Percentiles rank a stretch among this genome's conserved stretches.
These are phyloP conservation scores for Pythium scleroteichum DNA, from an alignment of 352 stramenopile species.

Conservation along the genomic window DNA sequence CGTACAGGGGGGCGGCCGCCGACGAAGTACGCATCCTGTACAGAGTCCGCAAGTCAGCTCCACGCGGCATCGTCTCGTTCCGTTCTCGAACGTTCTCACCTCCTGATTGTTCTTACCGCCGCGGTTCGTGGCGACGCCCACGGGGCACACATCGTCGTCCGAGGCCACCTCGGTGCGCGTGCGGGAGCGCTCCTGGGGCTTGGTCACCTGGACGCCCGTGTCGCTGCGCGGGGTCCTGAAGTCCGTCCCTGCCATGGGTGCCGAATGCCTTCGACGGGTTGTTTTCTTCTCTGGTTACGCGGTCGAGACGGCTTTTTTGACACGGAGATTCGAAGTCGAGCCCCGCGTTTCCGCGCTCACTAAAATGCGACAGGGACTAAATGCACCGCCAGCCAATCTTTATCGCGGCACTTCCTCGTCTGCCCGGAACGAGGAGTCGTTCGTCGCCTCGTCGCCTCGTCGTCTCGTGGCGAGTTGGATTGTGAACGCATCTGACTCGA, in stretches of 20 bases:
- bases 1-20: slow-evolving; percentile 56
- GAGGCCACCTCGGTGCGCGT: slow-evolving; percentile 40
- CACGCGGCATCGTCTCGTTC: too few relatives aligned
- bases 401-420: slow-evolving; percentile 12
- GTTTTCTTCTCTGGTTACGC: slow-evolving; percentile 8
- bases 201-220: slow-evolving; percentile 9
- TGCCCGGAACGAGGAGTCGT: slow-evolving; percentile 2
- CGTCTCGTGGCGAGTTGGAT: neutral
- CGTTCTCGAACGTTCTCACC: slow-evolving; percentile 32
- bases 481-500: slow-evolving; percentile 3
- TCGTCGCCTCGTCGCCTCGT: slow-evolving; percentile 4
- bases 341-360: slow-evolving; percentile 11
- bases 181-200: slow-evolving; percentile 23
- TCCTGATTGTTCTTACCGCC: slow-evolving; percentile 77
- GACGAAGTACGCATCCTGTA: slow-evolving; percentile 82
- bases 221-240: slow-evolving; percentile 15
- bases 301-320: slow-evolving; percentile 5
- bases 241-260: slow-evolving; percentile 8
- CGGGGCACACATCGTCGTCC: slow-evolving; percentile 52
- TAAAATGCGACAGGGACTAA: slow-evolving; percentile 16
- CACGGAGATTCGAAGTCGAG: slow-evolving; percentile 10
- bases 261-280: neutral
- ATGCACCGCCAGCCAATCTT: slow-evolving; percentile 16
- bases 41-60: too few relatives aligned
- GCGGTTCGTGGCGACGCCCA: slow-evolving; percentile 69